A percentile compares a stretch with the other conserved stretches of the same genome.
These are phyloP conservation scores for Trichothecium sympodiale DNA, from an alignment of 2,329 filamentous ascomycete genomes.

Conservation along the genomic window DNA sequence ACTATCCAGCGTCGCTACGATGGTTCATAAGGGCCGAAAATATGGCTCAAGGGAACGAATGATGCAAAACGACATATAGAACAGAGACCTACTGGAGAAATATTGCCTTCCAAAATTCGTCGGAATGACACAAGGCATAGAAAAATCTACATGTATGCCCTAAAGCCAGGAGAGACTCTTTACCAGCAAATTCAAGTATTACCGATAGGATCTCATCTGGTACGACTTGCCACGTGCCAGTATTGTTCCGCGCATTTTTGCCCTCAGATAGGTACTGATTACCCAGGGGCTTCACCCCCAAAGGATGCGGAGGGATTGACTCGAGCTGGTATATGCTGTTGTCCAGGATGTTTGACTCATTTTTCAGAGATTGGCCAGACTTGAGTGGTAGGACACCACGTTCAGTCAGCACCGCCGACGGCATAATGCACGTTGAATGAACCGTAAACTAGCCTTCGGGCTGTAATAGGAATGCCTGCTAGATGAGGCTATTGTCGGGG, in stretches of 20 bases:
- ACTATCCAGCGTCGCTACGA: too few relatives aligned
- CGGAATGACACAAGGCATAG: constrained; percentile 72
- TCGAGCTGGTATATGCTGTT: constrained; percentile 9
- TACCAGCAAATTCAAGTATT: constrained; percentile 65
- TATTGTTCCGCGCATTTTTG: constrained; percentile 53
- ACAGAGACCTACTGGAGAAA: constrained; percentile 65
- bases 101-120: constrained; percentile 81
- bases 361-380: constrained; percentile 11
- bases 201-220: constrained; percentile 74
- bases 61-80: neutral
- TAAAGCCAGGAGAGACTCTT: constrained; percentile 47
- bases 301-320: constrained; percentile 65
- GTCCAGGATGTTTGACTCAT: constrained; percentile 13
- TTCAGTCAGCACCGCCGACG: too few relatives aligned
- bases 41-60: neutral
- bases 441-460: too few relatives aligned
- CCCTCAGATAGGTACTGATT: constrained; percentile 63
- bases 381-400: too few relatives aligned
- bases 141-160: constrained; percentile 75
- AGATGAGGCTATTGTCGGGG: too few relatives aligned
- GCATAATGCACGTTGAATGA: too few relatives aligned
- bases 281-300: constrained; percentile 76
- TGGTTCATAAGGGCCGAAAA: too few relatives aligned
- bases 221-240: constrained; percentile 55
- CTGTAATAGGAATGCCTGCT: too few relatives aligned